These are phyloP conservation scores for Collybiopsis luxurians DNA, from an alignment of 768 basidiomycete genomes.

Conservation along the genomic window DNA sequence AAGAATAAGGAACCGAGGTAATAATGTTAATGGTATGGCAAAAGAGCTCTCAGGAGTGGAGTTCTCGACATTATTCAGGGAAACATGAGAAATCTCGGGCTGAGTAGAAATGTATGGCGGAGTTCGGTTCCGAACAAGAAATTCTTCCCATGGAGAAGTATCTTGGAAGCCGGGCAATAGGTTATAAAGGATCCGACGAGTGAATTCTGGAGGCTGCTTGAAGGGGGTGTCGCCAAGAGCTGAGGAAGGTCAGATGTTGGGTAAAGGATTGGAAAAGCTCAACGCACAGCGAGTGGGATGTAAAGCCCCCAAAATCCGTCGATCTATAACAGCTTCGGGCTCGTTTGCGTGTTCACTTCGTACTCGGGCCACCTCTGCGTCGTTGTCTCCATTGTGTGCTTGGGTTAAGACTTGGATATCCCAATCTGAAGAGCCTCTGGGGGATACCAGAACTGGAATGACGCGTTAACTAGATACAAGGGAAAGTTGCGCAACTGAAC, in stretches of 20 bases:
- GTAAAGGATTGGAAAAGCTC: not conserved
- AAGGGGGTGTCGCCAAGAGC: constrained; percentile 71
- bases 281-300: constrained; percentile 72
- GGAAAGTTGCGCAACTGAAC: constrained; percentile 21
- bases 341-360: constrained; percentile 65
- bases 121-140: constrained; percentile 57
- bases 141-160: constrained; percentile 64
- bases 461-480: constrained; percentile 3
- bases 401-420: constrained; percentile 57
- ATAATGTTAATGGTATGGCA: constrained; percentile 11
- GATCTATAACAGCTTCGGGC: constrained; percentile 61
- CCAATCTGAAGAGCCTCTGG: constrained; percentile 48
- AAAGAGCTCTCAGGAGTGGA: constrained; percentile 14
- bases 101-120: constrained; percentile 66
- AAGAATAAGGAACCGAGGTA: constrained; percentile 55
- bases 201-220: constrained; percentile 71
- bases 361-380: constrained; percentile 63
- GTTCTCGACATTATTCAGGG: constrained; percentile 27
- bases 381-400: constrained; percentile 70
- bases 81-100: constrained; percentile 61
- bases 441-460: constrained; percentile 48
- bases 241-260: constrained; percentile 20
- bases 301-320: constrained; percentile 72
- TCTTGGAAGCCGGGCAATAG: constrained; percentile 60
- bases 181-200: constrained; percentile 63